Base-by-base conservation (phyloP, 2,329 filamentous ascomycete genomes). In the Allantophomopsis lycopodina region DNA sequence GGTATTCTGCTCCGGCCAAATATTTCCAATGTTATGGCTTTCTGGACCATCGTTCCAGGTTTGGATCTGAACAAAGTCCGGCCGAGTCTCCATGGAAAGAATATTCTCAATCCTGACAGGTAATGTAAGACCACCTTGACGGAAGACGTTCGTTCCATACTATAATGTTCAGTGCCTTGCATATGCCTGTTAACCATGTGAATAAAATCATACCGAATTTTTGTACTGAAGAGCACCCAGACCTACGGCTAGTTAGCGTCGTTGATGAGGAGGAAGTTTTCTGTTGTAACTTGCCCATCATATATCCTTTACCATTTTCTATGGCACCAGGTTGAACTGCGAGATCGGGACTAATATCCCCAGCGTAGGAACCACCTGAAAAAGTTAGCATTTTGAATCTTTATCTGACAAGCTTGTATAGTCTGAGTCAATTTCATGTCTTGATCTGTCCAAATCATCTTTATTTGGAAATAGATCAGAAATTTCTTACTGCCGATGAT, bases 11-110 rank as follows among this genome's bases (percentile, higher is more conserved):
- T 59, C 55, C 10, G 48, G 39, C 50, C 52, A 56, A 23, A 51
- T 47, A 7, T 48, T 48, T 23, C 56, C 56, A 32, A 60, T 51
- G 46, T 61, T 60, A 43, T 60, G 58, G 42, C 49, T 52, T 39
- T 59, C 56, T 16, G 55, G 53, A 2, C 54, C 57, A 39, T 60
- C 56, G 41, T 60, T 59, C 40, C 55, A 61, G 11, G 56, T 59
- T 32, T 57, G 51, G 16, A 60, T 45, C 36, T 60, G 51, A 16
- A 52, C 48, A 36, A 57, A 58, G 6, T 57, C 51, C 36, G 58
- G 52, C 4, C 20, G 32, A 11, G 30, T 13, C 1, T 40, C 34
- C 16, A 60, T 44, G n/a, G 47, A 39, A 6, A 61, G 50, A 16
- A 61, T 56, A 42, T 58, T 51, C 20, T 48, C 45, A 51, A 61